Conservation (phyloP, 805 yeast genomes). For the Kodamaea laetipori region DNA sequence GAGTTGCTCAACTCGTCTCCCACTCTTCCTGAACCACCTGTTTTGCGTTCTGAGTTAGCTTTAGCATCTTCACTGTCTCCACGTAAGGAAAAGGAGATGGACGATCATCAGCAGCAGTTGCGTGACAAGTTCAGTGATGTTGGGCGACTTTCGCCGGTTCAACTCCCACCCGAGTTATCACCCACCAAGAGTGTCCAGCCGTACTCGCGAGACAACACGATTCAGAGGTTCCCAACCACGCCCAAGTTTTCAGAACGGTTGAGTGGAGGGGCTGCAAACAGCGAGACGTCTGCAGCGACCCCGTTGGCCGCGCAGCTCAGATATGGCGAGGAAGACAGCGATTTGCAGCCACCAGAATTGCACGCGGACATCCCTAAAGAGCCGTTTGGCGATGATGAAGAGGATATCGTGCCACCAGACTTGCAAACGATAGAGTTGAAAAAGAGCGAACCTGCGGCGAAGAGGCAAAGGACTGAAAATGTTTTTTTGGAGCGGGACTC, state of each 20-base stretch:
- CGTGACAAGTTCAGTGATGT: constrained; percentile 9
- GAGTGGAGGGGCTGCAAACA: constrained; percentile 18
- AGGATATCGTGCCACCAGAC: constrained; percentile 10
- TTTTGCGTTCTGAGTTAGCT: constrained; percentile 39
- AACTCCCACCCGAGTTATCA: constrained; percentile 22
- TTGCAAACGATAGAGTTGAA: constrained; percentile 12
- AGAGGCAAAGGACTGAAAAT: constrained; percentile 22
- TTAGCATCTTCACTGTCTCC: constrained; percentile 14
- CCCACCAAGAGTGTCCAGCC: constrained; percentile 17
- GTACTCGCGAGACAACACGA: constrained; percentile 16
- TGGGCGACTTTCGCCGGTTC: constrained; percentile 25
- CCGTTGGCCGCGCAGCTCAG: constrained; percentile 25
- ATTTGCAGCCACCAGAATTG: constrained; percentile 30
- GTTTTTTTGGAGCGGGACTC: constrained; percentile 36
- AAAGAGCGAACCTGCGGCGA: background rate
- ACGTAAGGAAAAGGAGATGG: constrained; percentile 7
- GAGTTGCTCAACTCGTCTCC: constrained; percentile 44
- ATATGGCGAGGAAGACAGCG: constrained; percentile 32
- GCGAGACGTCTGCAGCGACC: constrained; percentile 24
- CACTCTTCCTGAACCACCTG: constrained; percentile 47
- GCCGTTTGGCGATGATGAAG: constrained; percentile 10
- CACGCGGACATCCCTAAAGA: constrained; percentile 11
- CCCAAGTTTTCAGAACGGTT: constrained; percentile 18
- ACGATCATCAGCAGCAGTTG: background rate
- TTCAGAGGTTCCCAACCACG: constrained; percentile 21